phyloP scores from a whole-genome alignment of 495 filamentous ascomycete species.

The Penicillium atrosanguineum region DNA sequence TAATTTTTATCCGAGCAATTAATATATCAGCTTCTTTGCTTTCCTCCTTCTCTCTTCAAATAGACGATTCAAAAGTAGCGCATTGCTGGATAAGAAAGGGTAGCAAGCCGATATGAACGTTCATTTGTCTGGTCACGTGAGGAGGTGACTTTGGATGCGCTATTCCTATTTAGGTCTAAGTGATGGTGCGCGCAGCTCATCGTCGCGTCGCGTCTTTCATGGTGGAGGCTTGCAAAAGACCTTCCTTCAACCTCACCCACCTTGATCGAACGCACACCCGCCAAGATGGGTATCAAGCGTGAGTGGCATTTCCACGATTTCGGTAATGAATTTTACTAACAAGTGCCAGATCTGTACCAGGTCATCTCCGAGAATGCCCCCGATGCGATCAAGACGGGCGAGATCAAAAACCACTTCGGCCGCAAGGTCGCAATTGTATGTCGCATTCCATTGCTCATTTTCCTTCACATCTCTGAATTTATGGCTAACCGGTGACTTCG shows the following conservation, averaged over 20 bases:
- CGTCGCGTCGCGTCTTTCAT: slow-evolving; percentile 28
- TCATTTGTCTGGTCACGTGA: slow-evolving; percentile 13
- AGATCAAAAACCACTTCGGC: slow-evolving; percentile 98
- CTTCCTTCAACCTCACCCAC: neutral
- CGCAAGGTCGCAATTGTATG: slow-evolving; percentile 94
- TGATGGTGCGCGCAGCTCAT: slow-evolving; percentile 24
- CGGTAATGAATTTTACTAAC: slow-evolving; percentile 6
- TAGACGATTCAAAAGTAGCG: too few relatives aligned
- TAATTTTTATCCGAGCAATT: too few relatives aligned
- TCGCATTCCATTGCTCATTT: slow-evolving; percentile 5
- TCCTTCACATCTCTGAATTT: neutral
- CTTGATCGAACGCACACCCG: neutral
- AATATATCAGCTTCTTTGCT: too few relatives aligned
- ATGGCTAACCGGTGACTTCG: slow-evolving; percentile 15
- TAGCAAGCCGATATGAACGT: too few relatives aligned
- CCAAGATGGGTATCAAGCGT: slow-evolving; percentile 88
- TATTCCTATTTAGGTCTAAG: slow-evolving; percentile 32
- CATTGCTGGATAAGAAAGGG: too few relatives aligned
- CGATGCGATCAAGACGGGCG: slow-evolving; percentile 89
- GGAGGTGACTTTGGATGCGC: neutral
- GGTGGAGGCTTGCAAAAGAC: slow-evolving; percentile 5
- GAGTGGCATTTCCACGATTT: slow-evolving; percentile 11
- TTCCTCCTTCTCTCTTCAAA: too few relatives aligned
- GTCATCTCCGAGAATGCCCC: slow-evolving; percentile 91
- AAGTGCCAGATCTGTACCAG: slow-evolving; percentile 62